Evolutionary conservation across 331 rosid species (phyloP), one percentile per base, ranked within the genome.

Genomic region (Pyracantha coccinea): DNA sequence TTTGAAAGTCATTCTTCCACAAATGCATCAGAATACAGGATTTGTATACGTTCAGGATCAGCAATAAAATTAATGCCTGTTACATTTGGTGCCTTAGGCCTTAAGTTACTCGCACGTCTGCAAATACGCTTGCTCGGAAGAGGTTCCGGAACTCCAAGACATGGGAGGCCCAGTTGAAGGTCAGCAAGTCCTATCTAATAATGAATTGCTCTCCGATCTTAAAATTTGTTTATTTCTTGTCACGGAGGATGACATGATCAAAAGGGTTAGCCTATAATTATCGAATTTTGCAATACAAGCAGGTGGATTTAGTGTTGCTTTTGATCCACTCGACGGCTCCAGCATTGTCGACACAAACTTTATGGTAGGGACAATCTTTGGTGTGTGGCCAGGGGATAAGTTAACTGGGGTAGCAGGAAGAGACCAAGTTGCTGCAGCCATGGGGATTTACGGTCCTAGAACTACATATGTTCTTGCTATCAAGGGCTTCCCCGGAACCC

Each of bases 281-380:
- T 57, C 16, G 12, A 41, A 71, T 23, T 52, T 62, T 59, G 32
- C 72, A 73, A 75, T 70, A 74, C 78, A 44, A 60, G 74, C 86
- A 95, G 97, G 99, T 63, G 99, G 99, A 69, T 95, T 95, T 20
- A 95, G 97, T 85, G 99, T 92, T 81, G 99, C 99, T 67, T 95
- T 95, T 76, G 99, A 95, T 79, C 99, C 99, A 25, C 92, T 95
- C 9, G 99, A 95, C 66, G 99, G 97, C 7, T 92, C 99, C 32
- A 95, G 99, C 73, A 95, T 95, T 1, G 99, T 95, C 16, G 99
- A 92, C 83, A 95, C 99, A 75, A 95, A 95, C 81, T 95, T 95
- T 86, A 95, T 96, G 5, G 99, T 95, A 4, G 99, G 99, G 70
- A 95, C 99, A 45, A 95, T 95, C 63, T 92, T 95, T 84, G 99